These are phyloP conservation scores for Backusella psychrophila DNA, from an alignment of 192 early-diverging fungal genomes.

Conservation along the genomic window DNA sequence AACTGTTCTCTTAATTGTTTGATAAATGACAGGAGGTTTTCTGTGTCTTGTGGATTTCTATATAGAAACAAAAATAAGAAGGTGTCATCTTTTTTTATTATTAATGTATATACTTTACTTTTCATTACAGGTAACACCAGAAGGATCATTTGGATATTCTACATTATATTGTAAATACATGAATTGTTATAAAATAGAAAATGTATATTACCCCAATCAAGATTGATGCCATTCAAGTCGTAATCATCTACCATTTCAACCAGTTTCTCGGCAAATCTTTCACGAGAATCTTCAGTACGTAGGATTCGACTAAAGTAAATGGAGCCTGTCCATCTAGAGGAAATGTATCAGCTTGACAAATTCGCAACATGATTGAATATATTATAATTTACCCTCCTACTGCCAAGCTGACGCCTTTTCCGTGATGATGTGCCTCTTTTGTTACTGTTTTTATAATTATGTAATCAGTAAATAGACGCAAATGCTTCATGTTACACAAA, in stretches of 20 bases:
- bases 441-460: slow-evolving; percentile 9
- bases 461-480: neutral
- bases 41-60: slow-evolving; percentile 35
- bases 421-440: slow-evolving; percentile 25
- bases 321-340: slow-evolving; percentile 34
- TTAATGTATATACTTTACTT: slow-evolving; percentile 14
- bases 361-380: neutral
- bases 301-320: slow-evolving; percentile 26
- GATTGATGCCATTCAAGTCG: slow-evolving; percentile 57
- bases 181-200: too few species aligned
- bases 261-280: slow-evolving; percentile 33
- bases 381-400: slow-evolving; percentile 28
- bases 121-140: slow-evolving; percentile 36
- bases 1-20: slow-evolving; percentile 31
- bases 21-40: slow-evolving; percentile 41
- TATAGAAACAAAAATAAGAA: neutral
- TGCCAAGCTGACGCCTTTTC: slow-evolving; percentile 25
- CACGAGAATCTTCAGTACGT: slow-evolving; percentile 24
- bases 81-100: neutral
- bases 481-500: neutral
- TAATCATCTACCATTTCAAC: slow-evolving; percentile 41
- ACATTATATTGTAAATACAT: too few species aligned
- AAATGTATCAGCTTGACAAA: neutral
- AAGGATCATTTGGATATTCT: slow-evolving; percentile 34
- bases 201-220: slow-evolving; percentile 55